phyloP scores from a whole-genome alignment of 495 filamentous ascomycete genomes.

The Penicillium parvum region DNA sequence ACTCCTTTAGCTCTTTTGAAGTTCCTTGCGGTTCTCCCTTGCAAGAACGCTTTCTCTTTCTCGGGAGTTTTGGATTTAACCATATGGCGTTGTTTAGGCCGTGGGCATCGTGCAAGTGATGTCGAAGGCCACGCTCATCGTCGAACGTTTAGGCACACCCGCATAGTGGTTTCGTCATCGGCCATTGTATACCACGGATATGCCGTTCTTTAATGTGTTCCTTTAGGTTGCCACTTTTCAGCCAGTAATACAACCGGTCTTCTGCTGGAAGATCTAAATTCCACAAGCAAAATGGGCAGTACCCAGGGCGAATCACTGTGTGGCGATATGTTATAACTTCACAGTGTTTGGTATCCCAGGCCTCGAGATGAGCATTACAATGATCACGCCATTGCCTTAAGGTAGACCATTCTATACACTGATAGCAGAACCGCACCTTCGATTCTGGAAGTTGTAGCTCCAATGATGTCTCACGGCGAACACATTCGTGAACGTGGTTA shows the following conservation, averaged over 20 bases:
- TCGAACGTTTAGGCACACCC: slow-evolving; percentile 12
- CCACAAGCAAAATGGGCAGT: slow-evolving; percentile 17
- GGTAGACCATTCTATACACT: slow-evolving; percentile 15
- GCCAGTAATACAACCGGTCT: slow-evolving; percentile 15
- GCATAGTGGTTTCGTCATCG: slow-evolving; percentile 4
- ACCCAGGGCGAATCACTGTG: slow-evolving; percentile 14
- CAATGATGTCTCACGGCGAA: slow-evolving; percentile 8
- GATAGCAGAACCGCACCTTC: slow-evolving; percentile 15
- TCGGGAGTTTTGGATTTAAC: slow-evolving; percentile 9
- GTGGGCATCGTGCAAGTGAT: slow-evolving; percentile 14
- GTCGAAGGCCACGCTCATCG: slow-evolving; percentile 12
- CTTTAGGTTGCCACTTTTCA: slow-evolving; percentile 15
- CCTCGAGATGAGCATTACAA: slow-evolving; percentile 10
- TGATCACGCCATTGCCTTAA: slow-evolving; percentile 13
- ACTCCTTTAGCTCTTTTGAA: not conserved
- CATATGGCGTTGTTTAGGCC: slow-evolving; percentile 18
- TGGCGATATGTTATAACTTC: slow-evolving; percentile 20
- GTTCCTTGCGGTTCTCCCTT: slow-evolving; percentile 8
- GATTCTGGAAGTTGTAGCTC: slow-evolving; percentile 9
- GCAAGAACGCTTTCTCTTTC: slow-evolving; percentile 12
- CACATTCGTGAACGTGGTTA: slow-evolving; percentile 14
- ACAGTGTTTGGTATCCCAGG: slow-evolving; percentile 14
- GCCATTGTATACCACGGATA: not conserved
- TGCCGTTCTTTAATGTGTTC: slow-evolving; percentile 19
- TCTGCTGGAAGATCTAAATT: slow-evolving; percentile 2